Percentiles rank a stretch among this genome's conserved stretches.
phyloP scores from a whole-genome alignment of 2,329 filamentous ascomycete genomes.

The Phialophora chinensis region DNA sequence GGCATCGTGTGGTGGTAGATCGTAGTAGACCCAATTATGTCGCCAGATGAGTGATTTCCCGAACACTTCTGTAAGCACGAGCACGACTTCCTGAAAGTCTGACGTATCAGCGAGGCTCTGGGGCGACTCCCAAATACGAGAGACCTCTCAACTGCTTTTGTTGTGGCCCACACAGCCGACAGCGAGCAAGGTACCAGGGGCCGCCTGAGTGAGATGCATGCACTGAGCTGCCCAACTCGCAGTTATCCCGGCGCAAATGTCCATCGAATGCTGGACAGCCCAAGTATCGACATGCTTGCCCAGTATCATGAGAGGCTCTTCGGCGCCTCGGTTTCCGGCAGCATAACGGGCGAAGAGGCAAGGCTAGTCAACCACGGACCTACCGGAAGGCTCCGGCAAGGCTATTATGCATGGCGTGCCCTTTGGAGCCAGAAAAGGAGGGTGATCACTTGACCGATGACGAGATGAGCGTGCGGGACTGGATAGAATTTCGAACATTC shows the following conservation, averaged over 20 bases:
- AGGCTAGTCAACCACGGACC: constrained; percentile 13
- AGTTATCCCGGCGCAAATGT: not conserved
- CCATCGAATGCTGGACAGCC: not conserved
- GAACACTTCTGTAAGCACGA: constrained; percentile 28
- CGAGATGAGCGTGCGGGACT: constrained; percentile 8
- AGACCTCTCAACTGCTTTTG: not conserved
- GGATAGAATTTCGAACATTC: constrained; percentile 13
- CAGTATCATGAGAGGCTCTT: constrained; percentile 21
- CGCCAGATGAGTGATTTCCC: constrained; percentile 29
- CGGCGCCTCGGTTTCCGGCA: constrained; percentile 2
- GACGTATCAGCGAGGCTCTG: constrained; percentile 22
- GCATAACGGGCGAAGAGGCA: constrained; percentile 9
- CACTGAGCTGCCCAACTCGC: not conserved
- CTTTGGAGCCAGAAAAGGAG: constrained; percentile 1
- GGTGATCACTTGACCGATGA: constrained; percentile 31
- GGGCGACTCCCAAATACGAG: not conserved
- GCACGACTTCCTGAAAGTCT: constrained; percentile 16
- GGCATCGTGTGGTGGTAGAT: constrained; percentile 17
- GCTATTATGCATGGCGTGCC: constrained; percentile 1
- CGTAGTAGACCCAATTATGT: constrained; percentile 24
- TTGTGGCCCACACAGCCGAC: not conserved
- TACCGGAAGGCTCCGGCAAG: constrained; percentile 32
- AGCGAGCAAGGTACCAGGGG: not conserved
- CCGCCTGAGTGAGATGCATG: constrained; percentile 2
- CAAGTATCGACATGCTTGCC: not conserved